Evolutionary conservation across 1,139 yeast genomes (phyloP).

Genomic region (Suhomyces atakaporum): DNA sequence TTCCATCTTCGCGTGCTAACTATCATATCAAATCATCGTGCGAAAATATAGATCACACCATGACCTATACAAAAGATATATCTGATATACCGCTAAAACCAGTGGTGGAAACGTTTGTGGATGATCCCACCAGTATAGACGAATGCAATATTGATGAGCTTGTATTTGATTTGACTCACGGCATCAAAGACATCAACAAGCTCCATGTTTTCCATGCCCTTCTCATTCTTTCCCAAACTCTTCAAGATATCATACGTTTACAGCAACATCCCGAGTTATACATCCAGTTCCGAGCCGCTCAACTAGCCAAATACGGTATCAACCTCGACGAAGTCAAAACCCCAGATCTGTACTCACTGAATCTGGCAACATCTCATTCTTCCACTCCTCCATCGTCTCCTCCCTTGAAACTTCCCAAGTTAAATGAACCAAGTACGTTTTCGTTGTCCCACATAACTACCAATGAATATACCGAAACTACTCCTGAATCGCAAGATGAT

Average conservation of each 20-base stretch:
- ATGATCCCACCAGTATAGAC: conserved; percentile 39
- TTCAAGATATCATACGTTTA: conserved; percentile 37
- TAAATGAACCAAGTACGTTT: conserved; percentile 3
- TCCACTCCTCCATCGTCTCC: conserved; percentile 24
- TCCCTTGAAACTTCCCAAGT: conserved; percentile 24
- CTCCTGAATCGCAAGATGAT: conserved; percentile 16
- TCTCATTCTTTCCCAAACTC: conserved; percentile 30
- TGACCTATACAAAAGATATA: conserved; percentile 17
- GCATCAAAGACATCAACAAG: conserved; percentile 34
- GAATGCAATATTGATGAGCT: conserved; percentile 43
- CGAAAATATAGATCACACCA: too few relatives aligned
- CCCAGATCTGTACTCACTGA: not conserved
- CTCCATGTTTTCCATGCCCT: conserved; percentile 43
- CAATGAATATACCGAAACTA: conserved; percentile 9
- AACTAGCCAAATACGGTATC: conserved; percentile 25
- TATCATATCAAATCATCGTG: too few relatives aligned
- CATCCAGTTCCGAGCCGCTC: conserved; percentile 28
- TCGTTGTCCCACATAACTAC: conserved; percentile 1
- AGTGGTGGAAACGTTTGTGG: conserved; percentile 44
- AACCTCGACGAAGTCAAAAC: conserved; percentile 1
- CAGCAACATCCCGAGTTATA: conserved; percentile 30
- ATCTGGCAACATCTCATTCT: not conserved
- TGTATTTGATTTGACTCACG: conserved; percentile 33
- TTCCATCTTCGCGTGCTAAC: too few relatives aligned
- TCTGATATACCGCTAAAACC: conserved; percentile 44